Conservation (phyloP, 768 basidiomycete genomes). For the Mycena sanguinolenta region DNA sequence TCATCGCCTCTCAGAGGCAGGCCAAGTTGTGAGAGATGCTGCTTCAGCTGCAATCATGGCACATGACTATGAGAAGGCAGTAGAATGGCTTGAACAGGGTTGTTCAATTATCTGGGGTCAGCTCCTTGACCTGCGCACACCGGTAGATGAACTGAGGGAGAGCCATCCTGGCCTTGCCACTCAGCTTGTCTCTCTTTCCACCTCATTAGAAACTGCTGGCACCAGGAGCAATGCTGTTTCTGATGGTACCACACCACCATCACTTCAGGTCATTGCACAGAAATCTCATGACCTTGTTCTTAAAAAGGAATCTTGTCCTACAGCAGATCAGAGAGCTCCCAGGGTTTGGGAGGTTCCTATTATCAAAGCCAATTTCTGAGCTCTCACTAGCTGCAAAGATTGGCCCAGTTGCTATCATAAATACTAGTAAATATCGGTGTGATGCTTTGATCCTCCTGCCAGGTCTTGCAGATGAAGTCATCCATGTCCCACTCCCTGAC, state of each 20-base stretch:
- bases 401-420: no score
- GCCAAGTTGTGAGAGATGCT: no score
- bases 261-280: not conserved
- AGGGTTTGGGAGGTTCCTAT: not conserved
- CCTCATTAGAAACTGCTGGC: slow-evolving; percentile 2
- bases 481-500: no score
- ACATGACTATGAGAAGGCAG: not conserved
- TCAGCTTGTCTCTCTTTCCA: no score
- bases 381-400: not conserved
- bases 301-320: not conserved
- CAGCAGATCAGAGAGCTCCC: no score
- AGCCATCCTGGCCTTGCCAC: no score
- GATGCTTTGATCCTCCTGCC: not conserved
- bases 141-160: slow-evolving; percentile 1
- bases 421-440: not conserved
- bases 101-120: slow-evolving; percentile 8
- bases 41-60: not conserved
- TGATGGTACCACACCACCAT: not conserved
- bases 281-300: slow-evolving; percentile 1
- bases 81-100: slow-evolving; percentile 6
- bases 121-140: not conserved
- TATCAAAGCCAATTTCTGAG: not conserved
- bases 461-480: no score
- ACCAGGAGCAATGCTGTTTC: not conserved
- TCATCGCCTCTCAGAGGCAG: no score